Conservation (phyloP, 805 yeast genomes). For the Maudiozyma barnettii region DNA sequence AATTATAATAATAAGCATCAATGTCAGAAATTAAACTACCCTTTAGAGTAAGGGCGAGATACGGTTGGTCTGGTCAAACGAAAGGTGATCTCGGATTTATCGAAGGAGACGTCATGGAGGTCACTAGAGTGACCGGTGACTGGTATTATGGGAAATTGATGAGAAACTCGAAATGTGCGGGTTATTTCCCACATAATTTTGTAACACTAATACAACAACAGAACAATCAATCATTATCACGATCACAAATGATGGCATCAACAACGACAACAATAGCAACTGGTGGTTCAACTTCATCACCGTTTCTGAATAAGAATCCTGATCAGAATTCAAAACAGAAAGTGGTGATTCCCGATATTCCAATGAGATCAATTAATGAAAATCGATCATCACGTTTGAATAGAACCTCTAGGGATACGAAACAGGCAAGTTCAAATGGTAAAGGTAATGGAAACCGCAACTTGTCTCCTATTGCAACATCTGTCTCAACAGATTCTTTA, state of each 20-base stretch:
- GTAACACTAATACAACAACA: constrained; percentile 43
- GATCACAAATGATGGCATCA: constrained; percentile 2
- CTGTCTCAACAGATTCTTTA: neutral
- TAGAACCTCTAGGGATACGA: neutral
- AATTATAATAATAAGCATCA: neutral
- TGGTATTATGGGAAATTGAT: constrained; percentile 85
- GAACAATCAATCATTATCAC: constrained; percentile 19
- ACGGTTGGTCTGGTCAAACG: constrained; percentile 91
- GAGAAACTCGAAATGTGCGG: constrained; percentile 66
- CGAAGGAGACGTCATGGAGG: constrained; percentile 88
- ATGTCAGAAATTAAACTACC: constrained; percentile 36
- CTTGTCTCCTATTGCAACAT: neutral
- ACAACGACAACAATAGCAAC: too few relatives aligned
- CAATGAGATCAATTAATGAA: neutral
- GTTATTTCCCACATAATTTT: constrained; percentile 81
- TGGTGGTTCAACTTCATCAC: neutral
- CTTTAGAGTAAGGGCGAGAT: constrained; percentile 69
- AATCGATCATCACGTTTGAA: neutral
- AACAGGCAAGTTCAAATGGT: neutral
- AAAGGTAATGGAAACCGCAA: constrained; percentile 1
- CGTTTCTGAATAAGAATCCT: neutral
- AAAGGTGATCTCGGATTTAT: constrained; percentile 86
- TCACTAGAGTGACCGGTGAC: constrained; percentile 74
- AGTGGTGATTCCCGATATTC: neutral
- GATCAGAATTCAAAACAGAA: too few relatives aligned